phyloP scores from a whole-genome alignment of 108 stramenopile species.

The Asterionellopsis glacialis region DNA sequence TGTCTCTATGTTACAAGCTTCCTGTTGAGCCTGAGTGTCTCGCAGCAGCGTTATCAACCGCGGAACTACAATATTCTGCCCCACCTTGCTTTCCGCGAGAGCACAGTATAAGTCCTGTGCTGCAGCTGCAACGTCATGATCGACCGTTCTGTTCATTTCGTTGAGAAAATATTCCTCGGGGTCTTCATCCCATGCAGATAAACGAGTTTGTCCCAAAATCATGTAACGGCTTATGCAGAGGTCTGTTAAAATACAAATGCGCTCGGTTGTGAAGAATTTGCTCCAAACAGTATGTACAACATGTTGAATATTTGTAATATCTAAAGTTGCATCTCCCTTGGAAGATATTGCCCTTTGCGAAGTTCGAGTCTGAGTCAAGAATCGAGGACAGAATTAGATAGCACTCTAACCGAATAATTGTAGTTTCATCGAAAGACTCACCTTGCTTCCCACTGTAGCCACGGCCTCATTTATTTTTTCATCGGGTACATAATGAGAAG shows the following conservation, averaged over 20 bases:
- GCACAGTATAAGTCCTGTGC: not conserved
- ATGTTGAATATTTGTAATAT: not conserved
- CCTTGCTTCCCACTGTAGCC: not conserved
- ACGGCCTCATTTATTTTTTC: not conserved
- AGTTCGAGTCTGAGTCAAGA: not conserved
- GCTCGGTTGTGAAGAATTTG: not conserved
- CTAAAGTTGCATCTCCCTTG: not conserved
- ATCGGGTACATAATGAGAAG: not conserved
- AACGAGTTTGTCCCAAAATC: not conserved
- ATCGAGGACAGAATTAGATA: no score
- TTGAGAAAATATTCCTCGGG: not conserved
- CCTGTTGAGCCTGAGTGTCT: not conserved
- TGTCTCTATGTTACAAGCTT: not conserved
- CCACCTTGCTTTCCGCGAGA: not conserved
- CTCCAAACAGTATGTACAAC: not conserved
- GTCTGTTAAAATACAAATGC: not conserved
- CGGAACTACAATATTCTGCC: not conserved
- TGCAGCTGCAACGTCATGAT: constrained; percentile 2
- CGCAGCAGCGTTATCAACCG: no score
- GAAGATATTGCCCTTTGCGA: not conserved
- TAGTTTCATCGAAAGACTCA: no score
- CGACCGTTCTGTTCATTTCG: not conserved
- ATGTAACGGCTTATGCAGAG: not conserved
- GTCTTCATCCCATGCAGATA: not conserved
- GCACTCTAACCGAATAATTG: no score